Evolutionary conservation across 768 basidiomycete species (phyloP).

Genomic region (Tulasnella sp.): DNA sequence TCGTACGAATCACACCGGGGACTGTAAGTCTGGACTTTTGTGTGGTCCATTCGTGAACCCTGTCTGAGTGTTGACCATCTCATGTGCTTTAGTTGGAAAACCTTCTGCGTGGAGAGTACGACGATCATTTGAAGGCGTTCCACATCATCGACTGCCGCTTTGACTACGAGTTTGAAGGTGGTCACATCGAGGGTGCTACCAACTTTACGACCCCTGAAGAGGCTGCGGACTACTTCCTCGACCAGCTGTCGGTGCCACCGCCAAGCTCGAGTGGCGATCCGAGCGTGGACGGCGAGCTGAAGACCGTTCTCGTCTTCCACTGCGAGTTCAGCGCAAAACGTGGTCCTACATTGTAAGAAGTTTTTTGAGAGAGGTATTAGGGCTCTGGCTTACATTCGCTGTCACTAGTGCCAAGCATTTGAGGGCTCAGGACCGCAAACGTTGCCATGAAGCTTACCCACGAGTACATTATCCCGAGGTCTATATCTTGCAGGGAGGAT

Average conservation of each 20-base stretch:
- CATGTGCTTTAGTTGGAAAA: constrained; percentile 47
- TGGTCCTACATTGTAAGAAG: constrained; percentile 87
- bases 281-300: constrained; percentile 37
- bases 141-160: constrained; percentile 94
- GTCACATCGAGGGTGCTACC: constrained; percentile 83
- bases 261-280: constrained; percentile 16
- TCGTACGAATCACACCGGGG: constrained; percentile 74
- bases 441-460: constrained; percentile 85
- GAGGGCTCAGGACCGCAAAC: constrained; percentile 75
- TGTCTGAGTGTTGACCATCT: constrained; percentile 26
- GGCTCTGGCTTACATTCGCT: constrained; percentile 4
- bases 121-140: constrained; percentile 50
- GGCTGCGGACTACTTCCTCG: constrained; percentile 73
- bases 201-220: constrained; percentile 76
- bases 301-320: constrained; percentile 88
- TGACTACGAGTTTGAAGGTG: constrained; percentile 90
- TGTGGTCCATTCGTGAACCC: background rate
- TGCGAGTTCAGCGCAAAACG: constrained; percentile 96
- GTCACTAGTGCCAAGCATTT: constrained; percentile 75
- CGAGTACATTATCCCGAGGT: constrained; percentile 92
- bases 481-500: constrained; percentile 94
- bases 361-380: background rate
- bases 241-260: constrained; percentile 20
- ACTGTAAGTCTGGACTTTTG: constrained; percentile 44
- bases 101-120: constrained; percentile 65